Evolutionary conservation across 2,329 filamentous ascomycete species (phyloP).

Genomic region (Botryotinia convoluta): DNA sequence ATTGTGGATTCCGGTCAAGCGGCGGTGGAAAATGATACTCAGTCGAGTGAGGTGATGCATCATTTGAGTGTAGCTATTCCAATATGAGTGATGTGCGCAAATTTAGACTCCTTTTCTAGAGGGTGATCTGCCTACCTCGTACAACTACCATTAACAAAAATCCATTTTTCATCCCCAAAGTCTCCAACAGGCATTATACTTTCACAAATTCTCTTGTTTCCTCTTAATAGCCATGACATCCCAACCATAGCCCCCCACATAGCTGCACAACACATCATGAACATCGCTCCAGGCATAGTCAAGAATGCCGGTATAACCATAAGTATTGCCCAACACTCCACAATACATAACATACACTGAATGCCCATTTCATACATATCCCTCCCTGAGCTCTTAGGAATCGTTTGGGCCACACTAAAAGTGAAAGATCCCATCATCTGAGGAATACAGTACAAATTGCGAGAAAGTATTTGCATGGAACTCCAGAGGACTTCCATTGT

Average conservation of each 20-base stretch:
- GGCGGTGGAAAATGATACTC: constrained; percentile 66
- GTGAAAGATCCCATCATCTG: constrained; percentile 19
- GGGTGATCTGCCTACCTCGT: constrained; percentile 22
- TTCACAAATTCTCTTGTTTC: constrained; percentile 11
- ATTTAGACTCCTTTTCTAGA: no score
- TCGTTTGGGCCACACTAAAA: constrained; percentile 1
- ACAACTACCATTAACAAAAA: constrained; percentile 25
- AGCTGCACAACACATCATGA: constrained; percentile 11
- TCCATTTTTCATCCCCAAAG: constrained; percentile 24
- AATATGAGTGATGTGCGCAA: background rate
- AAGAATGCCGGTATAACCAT: constrained; percentile 22
- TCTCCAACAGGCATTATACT: constrained; percentile 11
- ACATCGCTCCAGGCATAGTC: constrained; percentile 21
- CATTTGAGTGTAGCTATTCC: constrained; percentile 56
- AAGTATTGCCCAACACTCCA: constrained; percentile 21
- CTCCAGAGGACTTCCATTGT: constrained; percentile 1
- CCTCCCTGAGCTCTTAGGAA: background rate
- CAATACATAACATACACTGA: constrained; percentile 20
- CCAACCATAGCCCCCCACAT: constrained; percentile 9
- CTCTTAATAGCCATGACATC: constrained; percentile 22
- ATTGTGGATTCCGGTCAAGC: constrained; percentile 72
- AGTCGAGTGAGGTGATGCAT: constrained; percentile 67
- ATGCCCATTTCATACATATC: constrained; percentile 21
- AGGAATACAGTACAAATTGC: constrained; percentile 21
- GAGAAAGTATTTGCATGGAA: constrained; percentile 20